These are phyloP conservation scores for Didymella exigua DNA, from an alignment of 2,329 filamentous ascomycete genomes.

Conservation along the genomic window DNA sequence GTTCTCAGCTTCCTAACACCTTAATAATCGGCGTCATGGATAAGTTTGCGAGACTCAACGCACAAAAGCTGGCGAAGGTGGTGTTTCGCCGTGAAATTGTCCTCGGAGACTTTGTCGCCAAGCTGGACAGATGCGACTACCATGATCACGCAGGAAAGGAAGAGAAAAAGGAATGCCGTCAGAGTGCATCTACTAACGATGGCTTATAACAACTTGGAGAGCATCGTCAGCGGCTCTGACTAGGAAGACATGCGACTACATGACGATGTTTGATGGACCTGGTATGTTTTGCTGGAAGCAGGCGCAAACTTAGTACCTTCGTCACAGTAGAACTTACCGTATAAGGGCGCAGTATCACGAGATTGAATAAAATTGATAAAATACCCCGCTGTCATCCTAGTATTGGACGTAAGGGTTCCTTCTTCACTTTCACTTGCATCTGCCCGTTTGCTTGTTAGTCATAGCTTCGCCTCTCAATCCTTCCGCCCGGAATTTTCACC, in stretches of 20 bases:
- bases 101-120: no score
- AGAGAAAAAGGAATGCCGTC: neutral
- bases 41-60: neutral
- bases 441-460: neutral
- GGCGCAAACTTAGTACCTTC: no score
- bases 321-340: no score
- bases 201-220: neutral
- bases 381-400: no score
- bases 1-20: neutral
- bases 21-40: neutral
- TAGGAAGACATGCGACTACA: neutral
- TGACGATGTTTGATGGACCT: no score
- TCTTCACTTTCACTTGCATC: neutral
- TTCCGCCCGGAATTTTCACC: neutral
- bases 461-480: neutral
- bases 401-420: no score
- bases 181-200: neutral
- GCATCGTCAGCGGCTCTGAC: neutral
- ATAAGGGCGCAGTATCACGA: no score
- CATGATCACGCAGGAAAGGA: neutral
- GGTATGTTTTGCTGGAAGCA: no score
- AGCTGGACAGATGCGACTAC: neutral
- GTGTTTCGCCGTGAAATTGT: no score
- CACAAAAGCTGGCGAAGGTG: no score
- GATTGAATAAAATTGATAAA: no score